Percentiles rank a stretch among this genome's conserved stretches.
Evolutionary conservation across 1,284 basidiomycete species (phyloP).

Genomic region (Fomitopsis pinicola): DNA sequence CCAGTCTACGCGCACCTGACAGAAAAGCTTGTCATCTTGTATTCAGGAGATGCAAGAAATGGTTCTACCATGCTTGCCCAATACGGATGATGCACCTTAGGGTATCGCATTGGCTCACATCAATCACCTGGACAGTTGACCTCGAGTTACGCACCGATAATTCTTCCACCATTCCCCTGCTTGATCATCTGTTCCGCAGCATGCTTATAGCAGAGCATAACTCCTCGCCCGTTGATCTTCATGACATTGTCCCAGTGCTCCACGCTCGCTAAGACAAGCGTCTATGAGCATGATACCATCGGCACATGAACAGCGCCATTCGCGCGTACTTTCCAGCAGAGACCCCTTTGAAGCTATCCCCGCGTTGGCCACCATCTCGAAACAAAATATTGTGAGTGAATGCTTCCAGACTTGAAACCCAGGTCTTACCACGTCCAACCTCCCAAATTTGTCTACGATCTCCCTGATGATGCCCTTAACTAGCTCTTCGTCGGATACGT

Average conservation of each 20-base stretch:
- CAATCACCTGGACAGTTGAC: background rate
- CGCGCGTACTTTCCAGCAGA: conserved; percentile 16
- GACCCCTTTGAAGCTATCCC: conserved; percentile 20
- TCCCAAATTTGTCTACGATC: conserved; percentile 7
- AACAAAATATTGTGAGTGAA: background rate
- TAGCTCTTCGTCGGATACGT: conserved; percentile 31
- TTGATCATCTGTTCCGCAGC: conserved; percentile 16
- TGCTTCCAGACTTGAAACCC: background rate
- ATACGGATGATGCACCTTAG: conserved; percentile 19
- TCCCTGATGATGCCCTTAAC: conserved; percentile 30
- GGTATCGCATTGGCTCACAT: background rate
- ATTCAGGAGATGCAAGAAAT: background rate
- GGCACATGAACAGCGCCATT: background rate
- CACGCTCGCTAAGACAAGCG: conserved; percentile 6
- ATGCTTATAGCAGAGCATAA: conserved; percentile 30
- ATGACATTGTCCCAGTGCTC: conserved; percentile 22
- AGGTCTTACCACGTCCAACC: conserved; percentile 1
- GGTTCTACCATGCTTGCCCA: conserved; percentile 19
- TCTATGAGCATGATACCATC: background rate
- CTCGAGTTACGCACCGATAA: conserved; percentile 21
- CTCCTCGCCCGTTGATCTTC: conserved; percentile 27
- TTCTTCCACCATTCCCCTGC: conserved; percentile 29
- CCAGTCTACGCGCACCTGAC: background rate
- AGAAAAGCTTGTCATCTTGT: background rate
- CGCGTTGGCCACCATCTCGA: conserved; percentile 31